Percentiles rank a stretch among this genome's conserved stretches.
Evolutionary conservation across 2,329 filamentous ascomycete species (phyloP).

Genomic region (Cladosporium sp.): DNA sequence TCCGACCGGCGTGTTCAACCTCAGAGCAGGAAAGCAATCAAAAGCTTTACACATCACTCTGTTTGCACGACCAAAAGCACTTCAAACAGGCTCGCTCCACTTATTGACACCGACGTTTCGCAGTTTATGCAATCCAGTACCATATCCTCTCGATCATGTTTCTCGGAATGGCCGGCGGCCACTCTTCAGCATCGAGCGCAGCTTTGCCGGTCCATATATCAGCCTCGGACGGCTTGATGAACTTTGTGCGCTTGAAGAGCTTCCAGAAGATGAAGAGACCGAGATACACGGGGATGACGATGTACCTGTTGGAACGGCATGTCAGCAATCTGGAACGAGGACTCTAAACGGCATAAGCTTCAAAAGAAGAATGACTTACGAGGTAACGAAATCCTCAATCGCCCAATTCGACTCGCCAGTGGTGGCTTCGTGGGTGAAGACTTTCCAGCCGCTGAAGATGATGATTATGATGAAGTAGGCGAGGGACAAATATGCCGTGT

Average conservation of each 20-base stretch:
- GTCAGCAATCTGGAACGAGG: constrained; percentile 51
- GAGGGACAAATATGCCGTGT: constrained; percentile 56
- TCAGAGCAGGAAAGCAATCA: no score
- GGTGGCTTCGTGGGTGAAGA: constrained; percentile 45
- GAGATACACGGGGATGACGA: constrained; percentile 32
- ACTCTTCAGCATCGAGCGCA: constrained; percentile 42
- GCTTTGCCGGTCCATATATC: constrained; percentile 46
- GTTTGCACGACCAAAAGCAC: no score
- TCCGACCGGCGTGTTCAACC: no score
- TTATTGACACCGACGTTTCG: constrained; percentile 22
- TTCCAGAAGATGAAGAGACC: constrained; percentile 60
- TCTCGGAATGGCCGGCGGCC: constrained; percentile 39
- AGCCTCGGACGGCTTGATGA: constrained; percentile 37
- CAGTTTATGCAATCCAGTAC: constrained; percentile 41
- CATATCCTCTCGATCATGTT: constrained; percentile 44
- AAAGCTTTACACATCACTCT: no score
- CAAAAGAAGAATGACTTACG: constrained; percentile 51
- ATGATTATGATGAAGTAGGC: constrained; percentile 57
- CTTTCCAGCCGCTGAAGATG: constrained; percentile 58
- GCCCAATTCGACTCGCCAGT: constrained; percentile 34
- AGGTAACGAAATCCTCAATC: constrained; percentile 46
- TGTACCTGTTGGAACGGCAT: constrained; percentile 48
- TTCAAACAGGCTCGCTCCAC: background rate
- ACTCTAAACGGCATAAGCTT: constrained; percentile 22
- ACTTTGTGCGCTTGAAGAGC: constrained; percentile 56